These are phyloP conservation scores for Dionaea muscipula DNA, from an alignment of 179 eudicot species.

Conservation along the genomic window DNA sequence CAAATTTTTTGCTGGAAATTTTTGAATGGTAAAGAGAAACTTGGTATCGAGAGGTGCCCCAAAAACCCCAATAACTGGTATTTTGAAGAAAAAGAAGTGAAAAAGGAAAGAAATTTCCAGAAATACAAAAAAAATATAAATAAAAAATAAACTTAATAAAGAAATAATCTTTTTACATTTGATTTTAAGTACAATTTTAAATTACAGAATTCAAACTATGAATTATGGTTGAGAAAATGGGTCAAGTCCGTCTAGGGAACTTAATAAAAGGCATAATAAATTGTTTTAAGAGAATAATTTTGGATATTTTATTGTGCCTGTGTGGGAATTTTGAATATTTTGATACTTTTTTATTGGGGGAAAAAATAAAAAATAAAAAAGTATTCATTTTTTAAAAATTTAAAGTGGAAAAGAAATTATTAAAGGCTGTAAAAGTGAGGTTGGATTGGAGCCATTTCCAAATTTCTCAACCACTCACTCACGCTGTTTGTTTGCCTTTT, in stretches of 20 bases:
- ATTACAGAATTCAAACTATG: slow-evolving; percentile 45
- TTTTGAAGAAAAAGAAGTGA: slow-evolving; percentile 41
- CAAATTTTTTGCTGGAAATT: slow-evolving; percentile 13
- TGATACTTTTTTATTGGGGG: too few species aligned
- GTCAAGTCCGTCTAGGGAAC: slow-evolving; percentile 85
- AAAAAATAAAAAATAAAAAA: slow-evolving; percentile 5
- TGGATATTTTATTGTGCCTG: too few species aligned
- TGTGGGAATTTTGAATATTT: too few species aligned
- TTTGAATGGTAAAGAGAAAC: slow-evolving; percentile 13
- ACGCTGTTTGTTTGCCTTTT: slow-evolving; percentile 24
- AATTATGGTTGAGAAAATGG: slow-evolving; percentile 76
- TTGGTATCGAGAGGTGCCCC: slow-evolving; percentile 24
- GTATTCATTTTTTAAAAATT: slow-evolving; percentile 11
- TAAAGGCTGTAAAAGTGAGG: slow-evolving; percentile 49
- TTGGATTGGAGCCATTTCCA: slow-evolving; percentile 32
- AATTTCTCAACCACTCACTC: slow-evolving; percentile 34
- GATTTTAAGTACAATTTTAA: slow-evolving; percentile 33
- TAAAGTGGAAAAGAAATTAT: slow-evolving; percentile 26
- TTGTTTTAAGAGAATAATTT: slow-evolving; percentile 22
- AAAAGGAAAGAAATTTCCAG: slow-evolving; percentile 14
- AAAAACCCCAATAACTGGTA: slow-evolving; percentile 22
- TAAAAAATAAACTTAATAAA: slow-evolving; percentile 23
- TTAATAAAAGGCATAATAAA: slow-evolving; percentile 48
- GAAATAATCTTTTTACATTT: slow-evolving; percentile 23
- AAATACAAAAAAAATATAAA: slow-evolving; percentile 24